Evolutionary conservation across 805 yeast species (phyloP), one percentile per base, ranked within the genome.

Genomic region (Candida anglica): DNA sequence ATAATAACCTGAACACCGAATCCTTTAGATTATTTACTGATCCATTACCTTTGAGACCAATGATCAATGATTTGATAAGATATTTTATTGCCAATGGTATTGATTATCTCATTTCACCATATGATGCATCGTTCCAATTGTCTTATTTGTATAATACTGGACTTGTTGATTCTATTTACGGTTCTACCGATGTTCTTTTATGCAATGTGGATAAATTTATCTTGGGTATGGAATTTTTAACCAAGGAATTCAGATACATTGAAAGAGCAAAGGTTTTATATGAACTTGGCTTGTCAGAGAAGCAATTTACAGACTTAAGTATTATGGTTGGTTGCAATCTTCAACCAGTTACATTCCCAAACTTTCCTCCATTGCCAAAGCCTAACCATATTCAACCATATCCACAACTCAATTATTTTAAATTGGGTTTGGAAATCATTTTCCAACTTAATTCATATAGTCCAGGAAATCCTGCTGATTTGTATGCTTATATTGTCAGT

Each of bases 81-180:
- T 72, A 75, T 35, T 75, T 91, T 38, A 67, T 70, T 23, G 72
- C 69, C 15, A 65, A 70, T 31, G 71, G 65, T 3, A 59, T 86
- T 9, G 82, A 80, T 38, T 89, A 73, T 51, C 58, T 87, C 37
- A 75, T 88, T 9, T 83, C 95, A 22, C 98, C 98, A 4, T 88
- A 79, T 51, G 70, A 79, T 28, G 77, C 96, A 0, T 79, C 87
- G 60, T 73, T 80, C 26, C 96, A 91, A 58, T 66, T 93, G 47
- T 76, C 84, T 5, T 87, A 86, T 48, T 60, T 91, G 47, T 69
- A 71, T 41, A 72, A 72, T 28, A 66, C 65, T 31, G 68, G 65
- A 0, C 60, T 67, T 29, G 73, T 91, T 32, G 88, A 89, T 54
- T 79, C 83, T 4, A 77, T 89, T 23, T 85, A 79, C 57, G 96